These are phyloP conservation scores for Nepenthes gracilis DNA, from an alignment of 148 eudicot species.

Conservation along the genomic window DNA sequence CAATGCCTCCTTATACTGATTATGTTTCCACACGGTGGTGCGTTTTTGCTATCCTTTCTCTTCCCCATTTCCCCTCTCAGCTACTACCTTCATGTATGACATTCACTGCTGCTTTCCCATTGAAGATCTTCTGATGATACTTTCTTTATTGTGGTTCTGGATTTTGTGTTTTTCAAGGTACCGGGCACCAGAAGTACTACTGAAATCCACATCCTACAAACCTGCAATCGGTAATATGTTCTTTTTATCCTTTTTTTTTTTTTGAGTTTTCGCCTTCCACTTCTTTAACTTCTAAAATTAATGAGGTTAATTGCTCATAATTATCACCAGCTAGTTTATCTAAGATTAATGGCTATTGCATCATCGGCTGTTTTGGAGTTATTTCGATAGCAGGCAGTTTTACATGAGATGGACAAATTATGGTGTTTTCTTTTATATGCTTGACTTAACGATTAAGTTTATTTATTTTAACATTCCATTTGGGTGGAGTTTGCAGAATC, in stretches of 20 bases:
- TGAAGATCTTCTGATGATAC: not conserved
- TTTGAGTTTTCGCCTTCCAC: not conserved
- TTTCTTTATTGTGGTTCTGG: not conserved
- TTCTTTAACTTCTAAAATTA: not conserved
- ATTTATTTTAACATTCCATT: too few relatives aligned
- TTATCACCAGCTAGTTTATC: too few relatives aligned
- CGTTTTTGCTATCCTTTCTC: not conserved
- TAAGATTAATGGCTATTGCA: too few relatives aligned
- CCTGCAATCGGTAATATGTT: slow-evolving; percentile 75
- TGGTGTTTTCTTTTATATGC: too few relatives aligned
- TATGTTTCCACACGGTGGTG: slow-evolving; percentile 94
- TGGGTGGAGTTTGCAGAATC: too few relatives aligned
- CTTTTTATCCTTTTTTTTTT: not conserved
- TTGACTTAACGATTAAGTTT: too few relatives aligned
- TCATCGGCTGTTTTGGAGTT: too few relatives aligned
- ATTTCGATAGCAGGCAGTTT: too few relatives aligned
- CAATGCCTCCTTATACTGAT: slow-evolving; percentile 76
- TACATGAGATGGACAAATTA: too few relatives aligned
- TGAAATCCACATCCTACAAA: slow-evolving; percentile 67
- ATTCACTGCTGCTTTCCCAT: not conserved
- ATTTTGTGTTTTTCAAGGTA: slow-evolving; percentile 40
- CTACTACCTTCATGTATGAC: not conserved
- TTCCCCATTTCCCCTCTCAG: not conserved
- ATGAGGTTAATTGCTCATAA: too few relatives aligned
- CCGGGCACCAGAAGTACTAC: slow-evolving; percentile 96